Evolutionary conservation across 441 rosid genomes (phyloP), one percentile per base, ranked within the genome.

Genomic region (Gossypium gossypioides): DNA sequence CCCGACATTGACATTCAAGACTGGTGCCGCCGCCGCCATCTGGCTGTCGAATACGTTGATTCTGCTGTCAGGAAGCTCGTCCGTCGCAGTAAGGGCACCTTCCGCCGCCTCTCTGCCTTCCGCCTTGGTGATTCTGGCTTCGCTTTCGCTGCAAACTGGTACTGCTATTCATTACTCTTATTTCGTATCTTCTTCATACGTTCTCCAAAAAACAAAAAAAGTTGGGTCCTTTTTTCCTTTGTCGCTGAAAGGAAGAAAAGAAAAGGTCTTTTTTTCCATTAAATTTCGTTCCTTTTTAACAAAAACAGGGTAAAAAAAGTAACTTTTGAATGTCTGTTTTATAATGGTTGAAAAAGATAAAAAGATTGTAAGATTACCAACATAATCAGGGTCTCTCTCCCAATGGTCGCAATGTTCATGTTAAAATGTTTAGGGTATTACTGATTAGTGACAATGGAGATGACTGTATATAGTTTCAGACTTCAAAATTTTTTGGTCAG

Each of bases 61-160:
- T 68, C 59, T 24, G 46, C 40, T 6, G 59, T 68, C 22, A 51
- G 71, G 7, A 21, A 22, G 34, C 59, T 68, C 46, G 71, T 50
- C 13, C 46, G 44, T 8, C 44, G 12, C 40, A 46, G 42, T 22
- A 48, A 24, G 6, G 71, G 42, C 57, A 68, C 22, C 25, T 68
- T 44, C 40, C 59, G 2, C 57, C 71, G 25, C 56, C 46, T 68
- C 42, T 68, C 59, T n/a, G 71, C 71, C 19, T 68, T 22, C 42
- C 3, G 32, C 57, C 71, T 68, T 27, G 71, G 64, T 27, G 64
- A 59, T 16, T 9, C 42, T 59, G 64, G 12, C 10, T 27, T 59
- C 10, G 64, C 64, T 59, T 59, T 59, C 25, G 71, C 58, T 5
- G 37, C 71, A 29, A 25, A n/a, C 37, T 48, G 71, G 71, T 68